These are phyloP conservation scores for Colletotrichum godetiae DNA, from an alignment of 2,329 filamentous ascomycete species.

Conservation along the genomic window DNA sequence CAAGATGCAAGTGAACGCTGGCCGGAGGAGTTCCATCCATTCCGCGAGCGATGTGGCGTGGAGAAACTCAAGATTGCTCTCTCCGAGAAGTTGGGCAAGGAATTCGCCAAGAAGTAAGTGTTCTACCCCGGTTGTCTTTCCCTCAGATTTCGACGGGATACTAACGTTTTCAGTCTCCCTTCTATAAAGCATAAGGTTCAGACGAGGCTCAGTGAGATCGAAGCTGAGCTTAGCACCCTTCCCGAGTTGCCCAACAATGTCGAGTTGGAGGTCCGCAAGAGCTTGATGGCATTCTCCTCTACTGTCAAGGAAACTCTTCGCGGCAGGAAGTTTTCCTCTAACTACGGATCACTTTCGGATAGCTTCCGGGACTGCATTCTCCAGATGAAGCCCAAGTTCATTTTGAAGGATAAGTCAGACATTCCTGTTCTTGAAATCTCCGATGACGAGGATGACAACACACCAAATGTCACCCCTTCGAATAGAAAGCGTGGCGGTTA, in stretches of 20 bases:
- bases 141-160: neutral
- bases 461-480: constrained; percentile 29
- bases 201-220: constrained; percentile 61
- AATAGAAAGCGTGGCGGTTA: constrained; percentile 39
- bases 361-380: constrained; percentile 62
- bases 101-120: constrained; percentile 63
- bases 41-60: constrained; percentile 62
- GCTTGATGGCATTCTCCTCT: constrained; percentile 67
- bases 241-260: constrained; percentile 78
- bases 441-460: constrained; percentile 49
- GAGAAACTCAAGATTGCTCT: constrained; percentile 64
- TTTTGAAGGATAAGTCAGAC: constrained; percentile 52
- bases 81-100: constrained; percentile 63
- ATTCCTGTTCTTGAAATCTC: constrained; percentile 50
- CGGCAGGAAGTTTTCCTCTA: constrained; percentile 57
- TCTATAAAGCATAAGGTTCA: constrained; percentile 65
- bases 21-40: constrained; percentile 60
- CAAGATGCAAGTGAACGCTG: constrained; percentile 52
- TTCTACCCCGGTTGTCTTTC: constrained; percentile 14
- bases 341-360: constrained; percentile 59
- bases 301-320: constrained; percentile 65
- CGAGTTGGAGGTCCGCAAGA: constrained; percentile 71
- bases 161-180: constrained; percentile 53
- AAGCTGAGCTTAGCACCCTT: constrained; percentile 64
- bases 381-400: constrained; percentile 58